Conservation (phyloP, 495 filamentous ascomycete genomes). For the Chaetomium fimeti region DNA sequence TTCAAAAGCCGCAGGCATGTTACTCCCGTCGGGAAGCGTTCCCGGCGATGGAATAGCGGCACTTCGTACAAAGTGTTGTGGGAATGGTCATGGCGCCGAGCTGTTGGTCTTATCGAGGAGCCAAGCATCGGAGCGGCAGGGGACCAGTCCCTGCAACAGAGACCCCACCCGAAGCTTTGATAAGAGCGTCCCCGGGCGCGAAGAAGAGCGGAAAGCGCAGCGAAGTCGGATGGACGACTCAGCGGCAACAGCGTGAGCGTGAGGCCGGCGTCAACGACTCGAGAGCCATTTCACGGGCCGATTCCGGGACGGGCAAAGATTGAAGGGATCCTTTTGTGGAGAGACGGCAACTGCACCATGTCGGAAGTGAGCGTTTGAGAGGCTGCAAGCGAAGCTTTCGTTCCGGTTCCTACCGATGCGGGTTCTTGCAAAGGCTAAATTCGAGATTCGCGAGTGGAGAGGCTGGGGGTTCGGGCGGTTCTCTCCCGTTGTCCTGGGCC, state of each 20-base stretch:
- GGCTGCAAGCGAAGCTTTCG: constrained; percentile 9
- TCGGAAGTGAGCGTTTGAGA: background rate
- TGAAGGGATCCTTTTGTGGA: constrained; percentile 7
- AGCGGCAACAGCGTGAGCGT: background rate
- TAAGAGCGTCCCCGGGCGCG: background rate
- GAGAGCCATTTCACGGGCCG: constrained; percentile 4
- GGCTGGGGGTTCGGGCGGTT: background rate
- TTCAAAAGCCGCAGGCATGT: background rate
- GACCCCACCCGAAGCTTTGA: background rate
- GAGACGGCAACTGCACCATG: constrained; percentile 11
- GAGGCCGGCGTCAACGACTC: background rate
- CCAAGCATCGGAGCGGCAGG: background rate
- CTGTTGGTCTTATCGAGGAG: background rate
- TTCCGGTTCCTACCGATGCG: constrained; percentile 18
- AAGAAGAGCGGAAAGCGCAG: background rate
- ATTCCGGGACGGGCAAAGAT: constrained; percentile 14
- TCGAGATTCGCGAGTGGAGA: background rate
- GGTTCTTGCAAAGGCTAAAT: constrained; percentile 10
- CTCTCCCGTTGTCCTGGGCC: background rate
- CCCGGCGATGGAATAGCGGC: too few relatives aligned
- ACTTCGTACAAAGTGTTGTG: background rate
- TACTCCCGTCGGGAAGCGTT: background rate
- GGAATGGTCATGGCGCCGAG: too few relatives aligned
- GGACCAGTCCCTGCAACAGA: background rate
- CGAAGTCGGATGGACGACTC: constrained; percentile 17